Conservation (phyloP, 306 rosid species). For the Acacia melanoxylon region DNA sequence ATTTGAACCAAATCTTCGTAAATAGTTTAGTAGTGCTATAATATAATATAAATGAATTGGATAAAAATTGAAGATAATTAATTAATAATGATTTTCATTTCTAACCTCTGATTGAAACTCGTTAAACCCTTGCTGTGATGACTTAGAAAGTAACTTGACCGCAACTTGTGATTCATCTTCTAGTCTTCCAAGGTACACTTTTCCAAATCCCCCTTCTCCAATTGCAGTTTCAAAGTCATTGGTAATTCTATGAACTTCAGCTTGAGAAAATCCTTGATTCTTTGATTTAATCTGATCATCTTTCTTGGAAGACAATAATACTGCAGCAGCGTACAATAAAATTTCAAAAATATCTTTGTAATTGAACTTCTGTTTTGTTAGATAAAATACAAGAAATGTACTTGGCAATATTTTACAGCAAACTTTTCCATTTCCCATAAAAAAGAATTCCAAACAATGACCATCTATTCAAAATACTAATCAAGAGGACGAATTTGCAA, state of each 20-base stretch:
- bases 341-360: neutral
- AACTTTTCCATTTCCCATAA: too few species aligned
- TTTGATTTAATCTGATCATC: neutral
- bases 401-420: too few species aligned
- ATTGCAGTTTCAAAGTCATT: constrained; percentile 33
- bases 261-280: constrained; percentile 17
- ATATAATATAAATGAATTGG: too few species aligned
- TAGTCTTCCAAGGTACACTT: constrained; percentile 35
- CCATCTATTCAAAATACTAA: too few species aligned
- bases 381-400: too few species aligned
- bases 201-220: constrained; percentile 60
- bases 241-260: constrained; percentile 37
- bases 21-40: too few species aligned
- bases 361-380: neutral
- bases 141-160: constrained; percentile 39
- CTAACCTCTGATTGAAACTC: constrained; percentile 47
- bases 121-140: constrained; percentile 44
- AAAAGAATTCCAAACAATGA: too few species aligned
- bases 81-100: too few species aligned
- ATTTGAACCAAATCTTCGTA: neutral
- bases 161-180: constrained; percentile 38
- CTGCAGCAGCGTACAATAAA: neutral
- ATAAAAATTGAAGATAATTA: too few species aligned
- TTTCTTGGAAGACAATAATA: neutral
- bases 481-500: too few species aligned